These are phyloP conservation scores for Kickxella alabastrina DNA, from an alignment of 192 early-diverging fungal species.

Conservation along the genomic window DNA sequence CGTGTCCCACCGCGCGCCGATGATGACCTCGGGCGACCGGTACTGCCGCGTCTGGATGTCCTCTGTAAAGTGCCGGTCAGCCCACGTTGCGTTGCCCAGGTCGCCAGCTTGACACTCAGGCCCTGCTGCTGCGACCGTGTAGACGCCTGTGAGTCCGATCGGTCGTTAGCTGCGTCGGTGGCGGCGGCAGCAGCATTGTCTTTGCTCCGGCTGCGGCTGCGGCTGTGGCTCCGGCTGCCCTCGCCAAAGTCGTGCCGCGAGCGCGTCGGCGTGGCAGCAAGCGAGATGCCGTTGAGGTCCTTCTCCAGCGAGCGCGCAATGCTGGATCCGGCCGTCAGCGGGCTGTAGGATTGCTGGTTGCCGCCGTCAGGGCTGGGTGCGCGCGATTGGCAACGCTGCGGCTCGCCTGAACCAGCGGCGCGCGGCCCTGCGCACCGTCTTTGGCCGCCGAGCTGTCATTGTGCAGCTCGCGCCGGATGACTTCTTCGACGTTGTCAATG, in stretches of 20 bases:
- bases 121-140: conserved; percentile 15
- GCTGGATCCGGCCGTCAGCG: neutral
- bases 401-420: conserved; percentile 36
- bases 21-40: conserved; percentile 90
- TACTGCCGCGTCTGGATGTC: conserved; percentile 99
- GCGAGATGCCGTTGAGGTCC: conserved; percentile 64
- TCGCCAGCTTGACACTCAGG: conserved; percentile 89
- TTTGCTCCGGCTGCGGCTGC: neutral
- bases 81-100: conserved; percentile 96
- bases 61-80: conserved; percentile 89
- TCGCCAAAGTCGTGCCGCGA: conserved; percentile 1
- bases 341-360: neutral
- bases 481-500: conserved; percentile 79
- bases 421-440: neutral
- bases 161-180: conserved; percentile 7
- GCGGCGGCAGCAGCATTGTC: conserved; percentile 4
- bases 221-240: neutral
- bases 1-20: conserved; percentile 81
- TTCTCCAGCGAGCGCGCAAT: conserved; percentile 53
- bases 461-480: conserved; percentile 55
- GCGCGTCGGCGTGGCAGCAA: conserved; percentile 45
- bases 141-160: conserved; percentile 9
- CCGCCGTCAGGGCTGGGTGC: conserved; percentile 31
- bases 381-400: conserved; percentile 51
- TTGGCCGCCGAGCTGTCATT: conserved; percentile 8